Evolutionary conservation across 176 grass and related monocot genomes (phyloP).

Genomic region (Cenchrus americanus): DNA sequence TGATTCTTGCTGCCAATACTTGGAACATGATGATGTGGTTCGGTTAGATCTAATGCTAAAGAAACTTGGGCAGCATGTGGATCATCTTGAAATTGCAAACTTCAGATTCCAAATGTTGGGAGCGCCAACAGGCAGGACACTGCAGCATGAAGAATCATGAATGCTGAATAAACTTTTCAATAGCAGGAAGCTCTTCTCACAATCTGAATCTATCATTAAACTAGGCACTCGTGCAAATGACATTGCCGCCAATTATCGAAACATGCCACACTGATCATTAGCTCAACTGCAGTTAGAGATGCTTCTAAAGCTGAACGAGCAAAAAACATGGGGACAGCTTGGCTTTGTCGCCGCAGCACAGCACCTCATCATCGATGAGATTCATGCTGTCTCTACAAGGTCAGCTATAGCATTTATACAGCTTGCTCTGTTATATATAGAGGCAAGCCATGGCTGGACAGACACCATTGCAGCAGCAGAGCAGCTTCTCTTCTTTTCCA

Average conservation of each 20-base stretch:
- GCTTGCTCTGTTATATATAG: slow-evolving; percentile 25
- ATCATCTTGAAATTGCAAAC: slow-evolving; percentile 9
- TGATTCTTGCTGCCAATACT: slow-evolving; percentile 5
- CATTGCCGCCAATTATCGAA: neutral
- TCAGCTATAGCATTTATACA: neutral
- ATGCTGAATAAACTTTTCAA: neutral
- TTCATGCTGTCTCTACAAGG: slow-evolving; percentile 36
- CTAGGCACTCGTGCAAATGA: neutral
- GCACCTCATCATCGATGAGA: neutral
- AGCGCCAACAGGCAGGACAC: neutral
- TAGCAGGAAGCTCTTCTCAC: neutral
- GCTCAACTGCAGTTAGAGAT: no score
- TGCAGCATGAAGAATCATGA: neutral
- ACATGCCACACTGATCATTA: neutral
- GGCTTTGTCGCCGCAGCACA: neutral
- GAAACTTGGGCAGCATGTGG: slow-evolving; percentile 4
- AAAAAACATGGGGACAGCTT: neutral
- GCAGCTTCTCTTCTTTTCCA: slow-evolving; percentile 3
- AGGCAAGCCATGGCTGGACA: neutral
- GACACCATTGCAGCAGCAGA: slow-evolving; percentile 6
- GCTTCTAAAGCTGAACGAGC: no score
- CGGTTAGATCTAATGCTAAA: neutral
- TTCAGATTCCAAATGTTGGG: slow-evolving; percentile 16
- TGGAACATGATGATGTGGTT: neutral
- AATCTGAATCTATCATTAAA: slow-evolving; percentile 10